Evolutionary conservation across 2,329 filamentous ascomycete species (phyloP), one percentile per base, ranked within the genome.

Genomic region (Colletotrichum musae): DNA sequence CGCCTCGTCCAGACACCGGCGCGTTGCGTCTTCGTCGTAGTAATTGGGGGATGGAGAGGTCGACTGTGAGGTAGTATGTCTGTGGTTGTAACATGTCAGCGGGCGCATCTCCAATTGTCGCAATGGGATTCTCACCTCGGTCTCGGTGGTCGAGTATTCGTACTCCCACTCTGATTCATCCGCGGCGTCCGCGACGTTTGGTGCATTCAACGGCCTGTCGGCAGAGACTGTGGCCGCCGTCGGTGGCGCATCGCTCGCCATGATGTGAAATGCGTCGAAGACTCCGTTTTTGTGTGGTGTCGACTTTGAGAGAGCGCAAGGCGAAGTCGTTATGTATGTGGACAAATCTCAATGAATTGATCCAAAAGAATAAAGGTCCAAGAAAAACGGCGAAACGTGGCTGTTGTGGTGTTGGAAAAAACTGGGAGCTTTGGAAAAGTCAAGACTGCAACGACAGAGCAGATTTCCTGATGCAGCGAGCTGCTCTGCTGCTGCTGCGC

Each of bases 151-250:
- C 0, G 89, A 91, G 74, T 92, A 92, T 72, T 92, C 89, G 72
- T 91, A 91, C 74, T 92, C 89, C 88, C 88, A 92, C 58, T 90
- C 88, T 15, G 84, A 85, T 57, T 91, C 87, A 68, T 89, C 82
- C 6, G 84, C 85, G 32, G 83, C 81, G 10, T 72, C 59, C 12
- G 26, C 13, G 4, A 65, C 16, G 7, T 41, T 28, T 15, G 64
- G 61, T 18, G 61, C 58, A 26, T 16, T 43, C 2, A 16, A 16
- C 6, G 59, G 63, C 6, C 59, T 45, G 18, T 68, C 67, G 28
- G 47, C 64, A n/a, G 53, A 41, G 32, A 59, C 59, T 3, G 61
- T 58, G 2, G 65, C 70, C 13, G 71, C 47, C 12, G 43, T 39
- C 12, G 56, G 58, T 1, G 68, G 59, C 43, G 61, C 64, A 18